Evolutionary conservation across 176 grass and related monocot species (phyloP).

Genomic region (Oryza officinalis): DNA sequence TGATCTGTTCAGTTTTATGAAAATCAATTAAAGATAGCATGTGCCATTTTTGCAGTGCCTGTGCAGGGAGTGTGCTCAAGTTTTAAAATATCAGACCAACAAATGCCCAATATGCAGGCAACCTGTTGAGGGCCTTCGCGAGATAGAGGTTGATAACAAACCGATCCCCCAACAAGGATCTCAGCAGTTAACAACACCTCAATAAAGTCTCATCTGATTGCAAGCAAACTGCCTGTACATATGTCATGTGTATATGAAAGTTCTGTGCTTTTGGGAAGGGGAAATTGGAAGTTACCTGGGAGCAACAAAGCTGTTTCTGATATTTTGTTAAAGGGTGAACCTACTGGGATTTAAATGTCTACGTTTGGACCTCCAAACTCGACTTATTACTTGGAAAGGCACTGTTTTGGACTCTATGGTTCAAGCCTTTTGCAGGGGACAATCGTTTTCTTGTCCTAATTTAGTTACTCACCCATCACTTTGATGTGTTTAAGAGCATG

Average conservation of each 20-base stretch:
- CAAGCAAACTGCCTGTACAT: slow-evolving; percentile 30
- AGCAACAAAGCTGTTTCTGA: neutral
- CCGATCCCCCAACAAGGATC: neutral
- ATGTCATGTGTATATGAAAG: neutral
- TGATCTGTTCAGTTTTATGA: neutral
- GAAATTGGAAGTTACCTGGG: neutral
- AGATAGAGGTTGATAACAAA: slow-evolving; percentile 47
- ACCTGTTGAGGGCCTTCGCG: slow-evolving; percentile 43
- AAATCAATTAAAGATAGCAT: neutral
- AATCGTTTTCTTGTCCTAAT: neutral
- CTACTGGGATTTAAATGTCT: neutral
- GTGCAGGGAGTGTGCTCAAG: slow-evolving; percentile 59
- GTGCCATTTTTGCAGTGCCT: slow-evolving; percentile 46
- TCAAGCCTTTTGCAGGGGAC: neutral
- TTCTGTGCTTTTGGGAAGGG: neutral
- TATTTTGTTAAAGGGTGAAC: neutral
- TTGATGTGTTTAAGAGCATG: neutral
- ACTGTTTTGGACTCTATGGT: neutral
- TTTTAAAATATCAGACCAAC: slow-evolving; percentile 57
- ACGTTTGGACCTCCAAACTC: neutral
- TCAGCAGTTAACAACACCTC: slow-evolving; percentile 7
- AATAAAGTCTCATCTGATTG: neutral
- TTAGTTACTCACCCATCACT: neutral
- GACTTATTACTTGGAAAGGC: neutral
- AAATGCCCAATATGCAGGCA: slow-evolving; percentile 71